Percentiles rank a stretch among this genome's conserved stretches.
phyloP scores from a whole-genome alignment of 2,329 filamentous ascomycete species.

The Penicillium sp. region DNA sequence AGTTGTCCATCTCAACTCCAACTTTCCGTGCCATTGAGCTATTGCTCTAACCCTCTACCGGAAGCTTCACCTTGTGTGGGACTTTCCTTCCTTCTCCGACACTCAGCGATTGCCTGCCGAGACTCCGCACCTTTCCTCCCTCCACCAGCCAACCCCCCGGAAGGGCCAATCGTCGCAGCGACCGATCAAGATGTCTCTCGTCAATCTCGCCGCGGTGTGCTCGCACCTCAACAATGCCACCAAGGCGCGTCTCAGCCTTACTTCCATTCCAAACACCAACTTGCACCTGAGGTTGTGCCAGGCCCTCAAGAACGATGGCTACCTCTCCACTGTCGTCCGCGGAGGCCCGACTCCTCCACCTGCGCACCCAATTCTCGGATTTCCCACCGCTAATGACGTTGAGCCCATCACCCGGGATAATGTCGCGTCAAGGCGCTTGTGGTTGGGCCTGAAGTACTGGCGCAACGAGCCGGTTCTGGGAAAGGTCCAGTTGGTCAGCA shows the following conservation, averaged over 20 bases:
- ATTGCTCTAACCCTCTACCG: not conserved
- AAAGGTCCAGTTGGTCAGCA: slow-evolving; percentile 63
- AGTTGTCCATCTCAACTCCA: slow-evolving; percentile 2
- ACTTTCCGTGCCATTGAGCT: not conserved
- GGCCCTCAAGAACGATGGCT: slow-evolving; percentile 75
- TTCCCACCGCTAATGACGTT: slow-evolving; percentile 40
- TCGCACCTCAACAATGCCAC: slow-evolving; percentile 89
- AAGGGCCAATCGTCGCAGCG: slow-evolving; percentile 19
- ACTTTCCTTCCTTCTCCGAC: not conserved
- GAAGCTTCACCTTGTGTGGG: not conserved
- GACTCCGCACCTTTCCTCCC: slow-evolving; percentile 4
- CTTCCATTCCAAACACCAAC: slow-evolving; percentile 74
- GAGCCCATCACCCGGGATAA: slow-evolving; percentile 64
- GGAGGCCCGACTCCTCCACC: slow-evolving; percentile 59
- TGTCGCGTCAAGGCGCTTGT: slow-evolving; percentile 69
- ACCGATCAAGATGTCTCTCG: slow-evolving; percentile 60
- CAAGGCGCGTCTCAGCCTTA: slow-evolving; percentile 75
- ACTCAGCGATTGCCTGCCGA: not conserved
- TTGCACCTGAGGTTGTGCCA: slow-evolving; percentile 72
- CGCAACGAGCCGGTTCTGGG: slow-evolving; percentile 73
- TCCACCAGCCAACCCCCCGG: slow-evolving; percentile 7
- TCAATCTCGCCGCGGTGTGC: slow-evolving; percentile 73
- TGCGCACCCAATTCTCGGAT: slow-evolving; percentile 50
- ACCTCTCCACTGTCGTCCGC: slow-evolving; percentile 74
- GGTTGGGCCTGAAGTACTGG: slow-evolving; percentile 89